Percentiles rank a stretch among this genome's conserved stretches.
These are phyloP conservation scores for Phytopythium ostracodes DNA, from an alignment of 352 stramenopile species.

Conservation along the genomic window DNA sequence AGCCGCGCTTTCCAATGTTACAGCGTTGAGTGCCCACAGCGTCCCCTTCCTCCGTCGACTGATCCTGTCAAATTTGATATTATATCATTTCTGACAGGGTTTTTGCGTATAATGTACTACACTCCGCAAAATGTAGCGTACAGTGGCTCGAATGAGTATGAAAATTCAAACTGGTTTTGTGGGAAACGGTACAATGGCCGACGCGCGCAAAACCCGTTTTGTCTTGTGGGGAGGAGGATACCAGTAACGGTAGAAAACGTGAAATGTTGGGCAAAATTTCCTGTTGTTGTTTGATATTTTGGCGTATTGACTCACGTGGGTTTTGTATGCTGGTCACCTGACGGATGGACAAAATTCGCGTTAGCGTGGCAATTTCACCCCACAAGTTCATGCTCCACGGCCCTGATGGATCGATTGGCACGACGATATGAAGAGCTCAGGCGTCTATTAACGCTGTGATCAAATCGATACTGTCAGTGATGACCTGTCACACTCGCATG, in stretches of 20 bases:
- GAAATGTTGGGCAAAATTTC: neutral
- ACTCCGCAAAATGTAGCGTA: slow-evolving; percentile 1
- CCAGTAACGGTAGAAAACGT: neutral
- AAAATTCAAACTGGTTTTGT: slow-evolving; percentile 9
- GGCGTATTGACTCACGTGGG: neutral
- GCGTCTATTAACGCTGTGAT: neutral
- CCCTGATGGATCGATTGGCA: neutral
- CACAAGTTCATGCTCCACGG: neutral
- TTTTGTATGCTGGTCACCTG: no score
- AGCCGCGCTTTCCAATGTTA: slow-evolving; percentile 1
- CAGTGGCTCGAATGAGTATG: slow-evolving; percentile 6
- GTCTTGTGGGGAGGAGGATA: neutral
- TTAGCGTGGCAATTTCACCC: no score
- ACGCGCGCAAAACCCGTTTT: slow-evolving; percentile 9
- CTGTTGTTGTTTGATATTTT: neutral
- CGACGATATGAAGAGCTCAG: neutral
- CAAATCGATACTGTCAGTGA: no score
- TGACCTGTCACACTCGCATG: no score
- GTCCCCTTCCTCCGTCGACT: neutral
- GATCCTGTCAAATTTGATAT: neutral
- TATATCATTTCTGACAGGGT: neutral
- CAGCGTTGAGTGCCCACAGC: neutral
- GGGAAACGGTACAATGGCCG: neutral
- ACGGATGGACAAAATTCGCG: no score
- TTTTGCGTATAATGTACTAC: neutral